Evolutionary conservation across 148 eudicot genomes (phyloP).

Genomic region (Euryodendron excelsum): DNA sequence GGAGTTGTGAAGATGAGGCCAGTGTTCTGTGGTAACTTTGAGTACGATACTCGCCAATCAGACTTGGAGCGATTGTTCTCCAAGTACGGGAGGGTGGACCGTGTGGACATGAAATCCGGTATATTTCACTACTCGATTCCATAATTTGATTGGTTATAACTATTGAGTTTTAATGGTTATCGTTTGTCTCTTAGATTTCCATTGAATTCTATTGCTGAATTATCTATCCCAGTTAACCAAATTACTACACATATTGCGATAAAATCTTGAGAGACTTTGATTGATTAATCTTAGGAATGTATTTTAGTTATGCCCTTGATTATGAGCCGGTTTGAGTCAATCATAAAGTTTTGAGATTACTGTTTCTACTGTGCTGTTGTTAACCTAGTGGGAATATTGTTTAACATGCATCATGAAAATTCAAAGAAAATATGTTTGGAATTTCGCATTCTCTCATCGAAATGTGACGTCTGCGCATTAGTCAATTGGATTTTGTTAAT

Average conservation of each 20-base stretch:
- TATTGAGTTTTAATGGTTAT: background rate
- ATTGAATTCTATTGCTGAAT: background rate
- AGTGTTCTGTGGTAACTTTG: conserved; percentile 81
- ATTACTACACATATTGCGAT: background rate
- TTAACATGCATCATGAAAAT: background rate
- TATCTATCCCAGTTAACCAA: background rate
- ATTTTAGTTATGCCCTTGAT: background rate
- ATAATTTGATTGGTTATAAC: background rate
- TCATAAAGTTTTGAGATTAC: background rate
- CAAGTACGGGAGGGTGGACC: conserved; percentile 80
- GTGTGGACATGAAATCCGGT: conserved; percentile 96
- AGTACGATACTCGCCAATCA: conserved; percentile 72
- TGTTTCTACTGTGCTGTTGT: no score
- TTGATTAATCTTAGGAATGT: no score
- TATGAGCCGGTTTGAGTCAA: background rate
- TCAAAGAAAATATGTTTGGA: background rate
- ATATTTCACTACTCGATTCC: conserved; percentile 5
- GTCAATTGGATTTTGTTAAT: background rate
- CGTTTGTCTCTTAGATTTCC: background rate
- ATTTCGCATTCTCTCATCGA: background rate
- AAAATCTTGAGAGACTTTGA: background rate
- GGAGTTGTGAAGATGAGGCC: conserved; percentile 48
- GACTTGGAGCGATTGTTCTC: conserved; percentile 80
- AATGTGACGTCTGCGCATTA: background rate
- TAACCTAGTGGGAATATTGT: background rate